Percentiles rank a stretch among this genome's conserved stretches.
Evolutionary conservation across 2,329 filamentous ascomycete genomes (phyloP).

Genomic region (Aspergillus floridensis): DNA sequence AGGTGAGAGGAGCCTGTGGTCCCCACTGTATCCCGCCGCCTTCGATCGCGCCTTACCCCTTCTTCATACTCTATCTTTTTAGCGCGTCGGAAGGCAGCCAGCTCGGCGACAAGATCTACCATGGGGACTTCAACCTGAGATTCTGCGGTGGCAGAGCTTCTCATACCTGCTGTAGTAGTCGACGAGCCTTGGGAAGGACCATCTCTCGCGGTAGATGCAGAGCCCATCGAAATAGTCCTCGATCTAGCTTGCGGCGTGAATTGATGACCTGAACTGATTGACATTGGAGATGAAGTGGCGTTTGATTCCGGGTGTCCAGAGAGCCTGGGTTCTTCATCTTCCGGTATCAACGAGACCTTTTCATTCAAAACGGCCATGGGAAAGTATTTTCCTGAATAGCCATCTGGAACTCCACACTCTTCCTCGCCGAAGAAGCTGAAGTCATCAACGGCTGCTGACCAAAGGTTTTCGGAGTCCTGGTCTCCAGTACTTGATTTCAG

Average conservation of each 20-base stretch:
- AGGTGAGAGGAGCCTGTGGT: conserved; percentile 13
- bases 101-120: conserved; percentile 53
- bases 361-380: conserved; percentile 44
- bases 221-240: conserved; percentile 1
- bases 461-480: conserved; percentile 57
- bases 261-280: conserved; percentile 9
- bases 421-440: conserved; percentile 62
- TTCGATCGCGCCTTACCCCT: conserved; percentile 25
- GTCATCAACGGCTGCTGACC: conserved; percentile 58
- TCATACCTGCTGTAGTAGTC: neutral
- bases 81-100: conserved; percentile 54
- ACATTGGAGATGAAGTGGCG: conserved; percentile 11
- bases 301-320: conserved; percentile 17
- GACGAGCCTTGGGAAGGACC: neutral
- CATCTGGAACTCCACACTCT: conserved; percentile 52
- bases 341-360: conserved; percentile 43
- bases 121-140: conserved; percentile 18
- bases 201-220: neutral
- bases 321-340: conserved; percentile 28
- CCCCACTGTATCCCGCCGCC: conserved; percentile 27
- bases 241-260: neutral
- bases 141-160: neutral
- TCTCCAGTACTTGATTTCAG: conserved; percentile 59
- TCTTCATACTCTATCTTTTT: conserved; percentile 52
- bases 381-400: conserved; percentile 45